Percentiles rank a stretch among this genome's conserved stretches.
phyloP scores from a whole-genome alignment of 2,329 filamentous ascomycete genomes.

The Botrytis fragariae region DNA sequence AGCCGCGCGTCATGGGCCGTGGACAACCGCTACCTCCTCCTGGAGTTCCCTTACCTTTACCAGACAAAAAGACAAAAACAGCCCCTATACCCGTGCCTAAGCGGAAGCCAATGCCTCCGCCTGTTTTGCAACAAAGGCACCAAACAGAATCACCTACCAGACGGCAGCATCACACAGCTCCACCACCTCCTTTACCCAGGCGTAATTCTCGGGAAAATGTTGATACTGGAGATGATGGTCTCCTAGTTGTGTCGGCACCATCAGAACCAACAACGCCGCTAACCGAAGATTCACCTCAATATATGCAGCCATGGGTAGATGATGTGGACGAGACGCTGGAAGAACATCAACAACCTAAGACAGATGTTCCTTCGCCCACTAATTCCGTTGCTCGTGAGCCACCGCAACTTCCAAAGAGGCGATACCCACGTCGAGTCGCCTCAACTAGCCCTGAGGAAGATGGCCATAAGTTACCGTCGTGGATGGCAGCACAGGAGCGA shows the following conservation, averaged over 20 bases:
- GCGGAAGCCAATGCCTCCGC: conserved; percentile 59
- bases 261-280: conserved; percentile 57
- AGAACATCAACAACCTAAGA: conserved; percentile 5
- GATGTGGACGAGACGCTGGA: conserved; percentile 37
- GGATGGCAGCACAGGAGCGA: conserved; percentile 40
- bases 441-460: conserved; percentile 39
- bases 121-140: conserved; percentile 26
- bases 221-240: conserved; percentile 45
- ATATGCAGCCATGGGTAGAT: conserved; percentile 40
- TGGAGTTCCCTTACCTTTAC: conserved; percentile 72
- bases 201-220: conserved; percentile 23
- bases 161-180: conserved; percentile 37
- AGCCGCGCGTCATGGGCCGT: conserved; percentile 69
- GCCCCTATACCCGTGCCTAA: conserved; percentile 58
- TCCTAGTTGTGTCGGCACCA: conserved; percentile 65
- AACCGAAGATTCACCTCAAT: conserved; percentile 39
- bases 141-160: conserved; percentile 34
- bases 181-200: conserved; percentile 49
- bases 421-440: conserved; percentile 28
- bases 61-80: conserved; percentile 58
- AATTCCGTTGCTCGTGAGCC: conserved; percentile 6
- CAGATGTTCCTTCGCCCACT: not conserved
- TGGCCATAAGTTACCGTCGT: conserved; percentile 34
- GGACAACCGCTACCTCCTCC: conserved; percentile 80
- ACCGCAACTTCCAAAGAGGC: conserved; percentile 33